phyloP scores from a whole-genome alignment of 2,329 filamentous ascomycete species.

The Thelonectria discophora region DNA sequence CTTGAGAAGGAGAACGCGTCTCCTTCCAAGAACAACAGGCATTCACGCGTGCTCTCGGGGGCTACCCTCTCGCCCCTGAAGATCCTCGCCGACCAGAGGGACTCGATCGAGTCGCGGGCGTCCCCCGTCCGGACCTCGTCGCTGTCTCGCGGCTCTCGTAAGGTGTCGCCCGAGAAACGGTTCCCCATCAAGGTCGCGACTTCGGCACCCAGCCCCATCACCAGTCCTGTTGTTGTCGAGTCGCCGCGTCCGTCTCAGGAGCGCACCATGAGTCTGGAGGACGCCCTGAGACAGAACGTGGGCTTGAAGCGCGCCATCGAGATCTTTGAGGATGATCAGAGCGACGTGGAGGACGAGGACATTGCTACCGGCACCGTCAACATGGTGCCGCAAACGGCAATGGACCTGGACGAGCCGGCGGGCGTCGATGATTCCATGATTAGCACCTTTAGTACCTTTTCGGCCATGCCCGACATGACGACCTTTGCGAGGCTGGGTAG shows the following conservation, averaged over 20 bases:
- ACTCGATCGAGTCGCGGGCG: constrained; percentile 35
- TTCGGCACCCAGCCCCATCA: constrained; percentile 64
- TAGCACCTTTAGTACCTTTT: constrained; percentile 90
- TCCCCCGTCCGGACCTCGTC: constrained; percentile 39
- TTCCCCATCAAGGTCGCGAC: constrained; percentile 67
- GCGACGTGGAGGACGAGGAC: constrained; percentile 42
- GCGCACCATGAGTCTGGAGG: constrained; percentile 59
- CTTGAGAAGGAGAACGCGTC: constrained; percentile 58
- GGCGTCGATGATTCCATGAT: constrained; percentile 75
- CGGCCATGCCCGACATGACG: constrained; percentile 87
- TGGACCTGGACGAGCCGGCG: constrained; percentile 49
- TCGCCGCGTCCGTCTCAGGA: constrained; percentile 42
- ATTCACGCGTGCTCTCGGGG: constrained; percentile 66
- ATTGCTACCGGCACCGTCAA: constrained; percentile 39
- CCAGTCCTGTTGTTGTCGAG: constrained; percentile 44
- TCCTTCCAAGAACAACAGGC: constrained; percentile 57
- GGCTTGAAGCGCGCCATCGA: constrained; percentile 67
- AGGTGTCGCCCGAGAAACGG: constrained; percentile 62
- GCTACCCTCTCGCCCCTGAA: constrained; percentile 66
- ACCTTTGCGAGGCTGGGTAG: constrained; percentile 79
- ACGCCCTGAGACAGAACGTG: constrained; percentile 63
- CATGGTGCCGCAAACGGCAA: constrained; percentile 37
- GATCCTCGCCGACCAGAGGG: constrained; percentile 56
- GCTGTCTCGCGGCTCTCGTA: constrained; percentile 56
- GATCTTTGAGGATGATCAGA: constrained; percentile 67